phyloP scores from a whole-genome alignment of 306 rosid species.

The Fragaria nilgerrensis region DNA sequence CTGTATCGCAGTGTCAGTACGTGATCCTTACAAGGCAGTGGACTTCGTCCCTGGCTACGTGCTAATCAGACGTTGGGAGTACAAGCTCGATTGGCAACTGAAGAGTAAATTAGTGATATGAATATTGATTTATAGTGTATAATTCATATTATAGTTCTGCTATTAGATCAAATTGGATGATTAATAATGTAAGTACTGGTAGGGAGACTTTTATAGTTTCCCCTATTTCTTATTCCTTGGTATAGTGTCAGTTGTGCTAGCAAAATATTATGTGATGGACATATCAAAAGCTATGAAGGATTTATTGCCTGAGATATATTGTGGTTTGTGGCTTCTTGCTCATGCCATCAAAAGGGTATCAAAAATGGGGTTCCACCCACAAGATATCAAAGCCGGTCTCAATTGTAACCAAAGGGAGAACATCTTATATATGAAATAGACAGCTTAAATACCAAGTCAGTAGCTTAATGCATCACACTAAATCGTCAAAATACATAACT shows the following conservation, averaged over 20 bases:
- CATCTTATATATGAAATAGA: not conserved
- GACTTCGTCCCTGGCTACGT: not conserved
- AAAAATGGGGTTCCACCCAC: not conserved
- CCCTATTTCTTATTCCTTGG: too few species aligned
- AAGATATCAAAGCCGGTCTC: not conserved
- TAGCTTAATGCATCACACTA: not conserved
- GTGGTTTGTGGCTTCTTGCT: too few species aligned
- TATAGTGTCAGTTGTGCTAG: too few species aligned
- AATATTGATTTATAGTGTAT: not conserved
- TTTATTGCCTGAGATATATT: too few species aligned
- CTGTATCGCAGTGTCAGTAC: not conserved
- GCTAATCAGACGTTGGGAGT: not conserved
- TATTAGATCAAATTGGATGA: not conserved
- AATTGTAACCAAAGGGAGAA: not conserved
- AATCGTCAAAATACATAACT: not conserved
- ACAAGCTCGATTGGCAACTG: not conserved
- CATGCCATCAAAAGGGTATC: too few species aligned
- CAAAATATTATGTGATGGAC: too few species aligned
- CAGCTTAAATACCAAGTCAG: not conserved
- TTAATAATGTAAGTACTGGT: too few species aligned
- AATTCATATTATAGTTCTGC: not conserved
- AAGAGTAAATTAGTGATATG: not conserved
- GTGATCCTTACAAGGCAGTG: not conserved
- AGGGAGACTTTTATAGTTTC: too few species aligned
- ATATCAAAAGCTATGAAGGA: too few species aligned